These are phyloP conservation scores for Rehmannia glutinosa DNA, from an alignment of 257 asterid species.

Conservation along the genomic window DNA sequence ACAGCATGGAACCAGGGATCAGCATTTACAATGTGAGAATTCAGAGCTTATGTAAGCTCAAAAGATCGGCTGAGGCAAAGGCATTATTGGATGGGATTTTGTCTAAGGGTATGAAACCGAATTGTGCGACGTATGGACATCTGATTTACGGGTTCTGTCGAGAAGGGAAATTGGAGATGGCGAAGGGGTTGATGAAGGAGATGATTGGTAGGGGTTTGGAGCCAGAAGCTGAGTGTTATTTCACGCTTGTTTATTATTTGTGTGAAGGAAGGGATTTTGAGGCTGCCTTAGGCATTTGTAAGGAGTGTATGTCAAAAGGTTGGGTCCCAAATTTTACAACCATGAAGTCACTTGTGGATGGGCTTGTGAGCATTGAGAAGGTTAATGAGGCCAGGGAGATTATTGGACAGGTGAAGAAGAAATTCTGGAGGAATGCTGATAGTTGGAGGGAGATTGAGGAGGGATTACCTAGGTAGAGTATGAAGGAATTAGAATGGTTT, in stretches of 20 bases:
- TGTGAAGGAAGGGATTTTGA: conserved; percentile 56
- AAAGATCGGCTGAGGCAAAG: conserved; percentile 64
- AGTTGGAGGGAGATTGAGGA: conserved; percentile 70
- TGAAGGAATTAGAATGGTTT: conserved; percentile 3
- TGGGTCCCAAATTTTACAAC: conserved; percentile 71
- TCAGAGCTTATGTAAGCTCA: conserved; percentile 67
- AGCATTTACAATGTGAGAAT: conserved; percentile 63
- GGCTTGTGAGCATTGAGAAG: conserved; percentile 52
- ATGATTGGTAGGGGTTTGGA: conserved; percentile 42
- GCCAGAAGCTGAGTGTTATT: conserved; percentile 52
- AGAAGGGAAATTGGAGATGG: conserved; percentile 55
- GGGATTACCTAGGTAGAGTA: conserved; percentile 44
- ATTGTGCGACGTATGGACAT: conserved; percentile 44
- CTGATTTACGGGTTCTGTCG: conserved; percentile 68
- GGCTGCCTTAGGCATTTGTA: conserved; percentile 46
- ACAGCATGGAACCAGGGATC: conserved; percentile 37
- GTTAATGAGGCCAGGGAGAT: conserved; percentile 61
- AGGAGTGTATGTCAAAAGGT: conserved; percentile 46
- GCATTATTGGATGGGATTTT: conserved; percentile 64
- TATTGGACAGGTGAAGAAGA: conserved; percentile 51
- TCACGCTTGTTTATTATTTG: conserved; percentile 59
- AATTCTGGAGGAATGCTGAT: conserved; percentile 44
- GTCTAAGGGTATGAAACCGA: conserved; percentile 52
- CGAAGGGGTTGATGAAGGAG: conserved; percentile 46
- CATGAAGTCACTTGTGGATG: conserved; percentile 73